Conservation (phyloP, 106 monocot genomes). For the Dactylorhiza incarnata region DNA sequence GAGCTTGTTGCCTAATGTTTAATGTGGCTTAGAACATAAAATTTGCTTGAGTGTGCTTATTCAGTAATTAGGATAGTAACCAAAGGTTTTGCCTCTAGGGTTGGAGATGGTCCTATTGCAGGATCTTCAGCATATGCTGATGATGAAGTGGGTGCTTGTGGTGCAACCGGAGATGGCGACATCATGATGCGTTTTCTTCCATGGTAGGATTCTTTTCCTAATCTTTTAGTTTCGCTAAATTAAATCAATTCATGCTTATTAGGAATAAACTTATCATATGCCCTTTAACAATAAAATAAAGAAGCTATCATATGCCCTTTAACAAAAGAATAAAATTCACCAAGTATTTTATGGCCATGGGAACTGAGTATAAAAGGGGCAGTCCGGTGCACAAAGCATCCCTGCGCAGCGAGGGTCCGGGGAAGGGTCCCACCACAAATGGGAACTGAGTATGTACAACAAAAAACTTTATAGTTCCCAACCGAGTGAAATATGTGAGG, state of each 20-base stretch:
- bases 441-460: too few relatives aligned
- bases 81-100: conserved; percentile 33
- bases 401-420: too few relatives aligned
- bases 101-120: conserved; percentile 89
- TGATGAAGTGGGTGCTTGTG: conserved; percentile 91
- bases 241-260: background rate
- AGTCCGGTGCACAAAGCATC: too few relatives aligned
- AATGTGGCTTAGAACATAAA: background rate
- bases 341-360: too few relatives aligned
- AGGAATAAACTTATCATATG: too few relatives aligned
- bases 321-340: too few relatives aligned
- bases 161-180: conserved; percentile 94
- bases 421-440: too few relatives aligned
- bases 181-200: conserved; percentile 99
- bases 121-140: conserved; percentile 94
- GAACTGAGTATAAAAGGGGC: too few relatives aligned
- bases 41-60: background rate
- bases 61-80: background rate
- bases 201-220: conserved; percentile 39
- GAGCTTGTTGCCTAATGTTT: background rate
- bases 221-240: background rate
- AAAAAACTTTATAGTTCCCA: too few relatives aligned
- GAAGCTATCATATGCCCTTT: too few relatives aligned
- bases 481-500: too few relatives aligned
- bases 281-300: too few relatives aligned